Evolutionary conservation across 2,329 filamentous ascomycete species (phyloP).

Genomic region (Penicillium verrucosum): DNA sequence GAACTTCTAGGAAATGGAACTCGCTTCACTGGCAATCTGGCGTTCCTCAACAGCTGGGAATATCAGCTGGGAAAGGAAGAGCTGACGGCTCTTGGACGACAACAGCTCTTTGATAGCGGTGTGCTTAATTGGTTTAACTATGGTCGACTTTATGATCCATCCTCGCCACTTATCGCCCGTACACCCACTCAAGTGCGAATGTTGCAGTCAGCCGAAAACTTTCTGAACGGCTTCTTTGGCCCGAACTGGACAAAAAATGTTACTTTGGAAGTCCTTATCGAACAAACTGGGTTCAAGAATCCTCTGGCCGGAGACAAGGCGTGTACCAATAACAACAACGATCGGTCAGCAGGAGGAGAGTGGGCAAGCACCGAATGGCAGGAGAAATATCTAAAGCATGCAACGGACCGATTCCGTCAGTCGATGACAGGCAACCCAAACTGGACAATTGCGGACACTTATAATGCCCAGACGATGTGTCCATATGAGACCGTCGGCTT

Average conservation of each 20-base stretch:
- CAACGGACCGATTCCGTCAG: conserved; percentile 56
- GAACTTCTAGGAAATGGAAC: conserved; percentile 51
- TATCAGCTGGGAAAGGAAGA: conserved; percentile 69
- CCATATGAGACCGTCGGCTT: conserved; percentile 76
- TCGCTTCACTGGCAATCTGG: conserved; percentile 57
- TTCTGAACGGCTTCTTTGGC: conserved; percentile 75
- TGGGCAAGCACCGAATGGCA: conserved; percentile 54
- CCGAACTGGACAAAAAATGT: conserved; percentile 69
- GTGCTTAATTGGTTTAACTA: conserved; percentile 72
- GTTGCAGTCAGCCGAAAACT: conserved; percentile 74
- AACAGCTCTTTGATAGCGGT: conserved; percentile 70
- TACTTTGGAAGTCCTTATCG: conserved; percentile 70
- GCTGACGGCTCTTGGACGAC: conserved; percentile 67
- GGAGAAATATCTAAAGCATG: conserved; percentile 62
- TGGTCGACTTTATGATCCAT: conserved; percentile 66
- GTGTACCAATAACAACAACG: conserved; percentile 59
- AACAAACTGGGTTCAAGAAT: conserved; percentile 44
- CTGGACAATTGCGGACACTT: conserved; percentile 63
- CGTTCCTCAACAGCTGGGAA: conserved; percentile 66
- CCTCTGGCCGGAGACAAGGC: conserved; percentile 61
- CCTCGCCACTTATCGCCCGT: conserved; percentile 68
- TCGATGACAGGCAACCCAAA: conserved; percentile 56
- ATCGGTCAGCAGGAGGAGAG: conserved; percentile 17
- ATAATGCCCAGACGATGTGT: conserved; percentile 68
- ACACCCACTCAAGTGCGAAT: conserved; percentile 76